Base-by-base conservation (phyloP, 371 early-diverging fungal genomes). In the Zancudomyces culisetae region DNA sequence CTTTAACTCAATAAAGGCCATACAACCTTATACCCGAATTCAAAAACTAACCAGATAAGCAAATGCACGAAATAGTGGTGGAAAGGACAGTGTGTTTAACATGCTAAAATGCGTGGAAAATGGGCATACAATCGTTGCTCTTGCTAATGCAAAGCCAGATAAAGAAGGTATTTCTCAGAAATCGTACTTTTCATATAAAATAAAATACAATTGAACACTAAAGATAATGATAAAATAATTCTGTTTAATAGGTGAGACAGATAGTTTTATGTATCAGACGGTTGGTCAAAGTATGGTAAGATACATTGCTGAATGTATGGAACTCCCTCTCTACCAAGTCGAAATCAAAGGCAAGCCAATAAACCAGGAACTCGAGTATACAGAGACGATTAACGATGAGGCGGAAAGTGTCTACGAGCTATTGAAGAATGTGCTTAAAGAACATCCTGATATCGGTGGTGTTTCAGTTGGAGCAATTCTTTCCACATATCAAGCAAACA, bases 261-360 rank as follows among this genome's bases (percentile, higher is more conserved):
- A 99, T 73, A 90, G 89, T 53, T 96, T 81, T 71, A 91, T 99
- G 90, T 99, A 90, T 63, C 99, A 99, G 66, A 97, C 98, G 0
- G 99, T 98, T 10, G 99, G 99, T 1, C 86, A 90, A 61, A 91
- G 90, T 60, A 83, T 83, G 19, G 85, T 97, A 20, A 70, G 79
- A 24, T 66, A 72, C 30, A 85, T 91, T 63, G 77, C 87, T 10
- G 83, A 90, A 53, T 90, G 90, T 66, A 77, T 99, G 74, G 78
- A 74, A 6, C 60, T 98, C 4, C 99, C 98, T 18, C 65, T 98
- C 24, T 92, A 86, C 58, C 75, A 87, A 27, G 66, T 73, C 28
- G 78, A 77, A 39, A 90, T 96, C 35, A 60, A 56, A 15, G 94
- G 97, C 2, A 60, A 60, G 1, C 77, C 97, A 0, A 62, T 85